Percentiles rank a stretch among this genome's conserved stretches.
Conservation (phyloP, 1,284 basidiomycete genomes). For the Cryptococcus wingfieldii region DNA sequence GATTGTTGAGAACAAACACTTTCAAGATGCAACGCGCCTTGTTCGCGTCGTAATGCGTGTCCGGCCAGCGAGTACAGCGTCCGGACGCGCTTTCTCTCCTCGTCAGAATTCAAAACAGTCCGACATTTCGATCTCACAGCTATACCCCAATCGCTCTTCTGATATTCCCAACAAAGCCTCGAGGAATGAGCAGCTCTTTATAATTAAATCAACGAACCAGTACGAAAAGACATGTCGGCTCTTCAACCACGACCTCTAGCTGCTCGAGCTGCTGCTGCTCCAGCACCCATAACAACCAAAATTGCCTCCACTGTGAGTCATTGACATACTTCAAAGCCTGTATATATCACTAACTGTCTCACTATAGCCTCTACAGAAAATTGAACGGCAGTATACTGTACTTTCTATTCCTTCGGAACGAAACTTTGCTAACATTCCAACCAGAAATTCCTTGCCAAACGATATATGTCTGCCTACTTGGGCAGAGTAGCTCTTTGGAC, state of each 20-base stretch:
- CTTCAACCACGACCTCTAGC: background rate
- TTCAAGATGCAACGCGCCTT: no score
- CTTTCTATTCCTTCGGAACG: slow-evolving; percentile 1
- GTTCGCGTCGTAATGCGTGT: background rate
- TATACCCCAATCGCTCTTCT: no score
- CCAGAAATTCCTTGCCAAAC: slow-evolving; percentile 28
- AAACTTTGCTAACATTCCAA: background rate
- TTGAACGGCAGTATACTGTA: slow-evolving; percentile 38
- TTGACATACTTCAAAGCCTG: background rate
- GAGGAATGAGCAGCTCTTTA: no score
- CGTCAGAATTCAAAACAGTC: no score
- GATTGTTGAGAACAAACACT: background rate
- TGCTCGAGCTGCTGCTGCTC: background rate
- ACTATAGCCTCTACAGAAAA: slow-evolving; percentile 13
- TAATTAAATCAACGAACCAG: background rate
- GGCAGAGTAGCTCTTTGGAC: slow-evolving; percentile 17
- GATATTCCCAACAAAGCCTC: no score
- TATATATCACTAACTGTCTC: background rate
- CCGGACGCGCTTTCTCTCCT: background rate
- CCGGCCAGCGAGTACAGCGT: background rate
- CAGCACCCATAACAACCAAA: background rate
- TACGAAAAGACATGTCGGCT: background rate
- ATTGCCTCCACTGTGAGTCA: background rate
- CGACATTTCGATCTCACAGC: no score
- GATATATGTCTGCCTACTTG: slow-evolving; percentile 24